Evolutionary conservation across 257 asterid species (phyloP), one percentile per base, ranked within the genome.

Genomic region (Datura wrightii): DNA sequence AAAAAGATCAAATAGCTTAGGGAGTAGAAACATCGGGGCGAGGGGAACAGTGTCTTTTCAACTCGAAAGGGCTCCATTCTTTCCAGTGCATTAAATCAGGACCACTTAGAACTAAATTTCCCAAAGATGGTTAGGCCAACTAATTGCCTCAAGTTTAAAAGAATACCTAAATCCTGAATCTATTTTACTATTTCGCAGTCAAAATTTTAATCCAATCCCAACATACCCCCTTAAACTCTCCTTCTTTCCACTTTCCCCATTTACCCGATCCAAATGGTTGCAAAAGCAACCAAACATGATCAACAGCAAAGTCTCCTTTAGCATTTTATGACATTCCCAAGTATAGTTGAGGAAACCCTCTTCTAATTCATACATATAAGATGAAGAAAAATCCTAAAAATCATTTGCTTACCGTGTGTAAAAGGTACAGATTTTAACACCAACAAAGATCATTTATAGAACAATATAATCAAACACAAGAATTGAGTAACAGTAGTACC

Each of bases 391-490:
- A 48, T 74, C 59, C 58, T 19, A 5, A 3, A 74, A 74, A 13
- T 74, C 10, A 74, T 11, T 48, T 6, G 11, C 7, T 44, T 72
- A n/a, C 46, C 41, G 10, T 3, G 15, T 58, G n/a, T 46, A 46
- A 44, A 41, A 48, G 80, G 59, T 74, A 34, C 48, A 48, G 60
- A 74, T 14, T 76, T 50, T 13, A 31, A 24, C 31, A 24, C 31
- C 31, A 24, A 24, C 41, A 76, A 48, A 76, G 24, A 46, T 72
- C 42, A 46, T 50, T 7, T 13, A 3, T 7, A 71, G 55, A 4
- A 42, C 55, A 71, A 18, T 10, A 71, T 44, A 55, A 71, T 44
- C 31, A 71, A 8, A 71, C 79, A 44, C 56, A 71, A 71, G 79
- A 71, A 71, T 8, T 16, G 34, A 16, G 19, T 16, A 39, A 69